phyloP scores from a whole-genome alignment of 805 yeast genomes.

The Lachancea waltii region DNA sequence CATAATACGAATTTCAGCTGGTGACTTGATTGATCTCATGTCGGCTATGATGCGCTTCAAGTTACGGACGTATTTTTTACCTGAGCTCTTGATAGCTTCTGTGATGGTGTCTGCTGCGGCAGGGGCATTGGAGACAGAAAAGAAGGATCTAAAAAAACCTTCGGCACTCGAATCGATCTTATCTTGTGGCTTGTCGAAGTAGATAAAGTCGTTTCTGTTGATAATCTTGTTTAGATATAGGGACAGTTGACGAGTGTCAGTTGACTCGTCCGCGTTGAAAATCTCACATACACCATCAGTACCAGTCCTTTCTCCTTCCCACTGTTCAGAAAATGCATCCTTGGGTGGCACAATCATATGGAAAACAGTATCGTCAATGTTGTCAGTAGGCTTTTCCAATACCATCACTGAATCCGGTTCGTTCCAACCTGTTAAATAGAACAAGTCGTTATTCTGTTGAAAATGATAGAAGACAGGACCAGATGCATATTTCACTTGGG shows the following conservation, averaged over 20 bases:
- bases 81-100: constrained; percentile 21
- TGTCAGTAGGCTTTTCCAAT: constrained; percentile 53
- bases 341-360: constrained; percentile 85
- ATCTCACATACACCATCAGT: constrained; percentile 70
- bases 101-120: constrained; percentile 27
- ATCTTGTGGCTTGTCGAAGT: constrained; percentile 42
- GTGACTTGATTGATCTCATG: constrained; percentile 63
- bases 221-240: constrained; percentile 43
- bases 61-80: constrained; percentile 32
- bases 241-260: constrained; percentile 41
- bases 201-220: constrained; percentile 44
- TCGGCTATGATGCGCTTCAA: constrained; percentile 22
- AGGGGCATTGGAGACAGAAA: constrained; percentile 21
- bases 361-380: constrained; percentile 48
- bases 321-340: constrained; percentile 68
- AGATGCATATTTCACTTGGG: constrained; percentile 67
- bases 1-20: constrained; percentile 71
- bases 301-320: constrained; percentile 96
- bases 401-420: constrained; percentile 76
- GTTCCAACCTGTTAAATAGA: constrained; percentile 84
- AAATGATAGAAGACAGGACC: constrained; percentile 89
- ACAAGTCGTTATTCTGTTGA: constrained; percentile 86
- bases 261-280: constrained; percentile 80
- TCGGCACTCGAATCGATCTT: constrained; percentile 17
- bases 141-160: constrained; percentile 28